These are phyloP conservation scores for Malania oleifera DNA, from an alignment of 164 flowering plant species.

Conservation along the genomic window DNA sequence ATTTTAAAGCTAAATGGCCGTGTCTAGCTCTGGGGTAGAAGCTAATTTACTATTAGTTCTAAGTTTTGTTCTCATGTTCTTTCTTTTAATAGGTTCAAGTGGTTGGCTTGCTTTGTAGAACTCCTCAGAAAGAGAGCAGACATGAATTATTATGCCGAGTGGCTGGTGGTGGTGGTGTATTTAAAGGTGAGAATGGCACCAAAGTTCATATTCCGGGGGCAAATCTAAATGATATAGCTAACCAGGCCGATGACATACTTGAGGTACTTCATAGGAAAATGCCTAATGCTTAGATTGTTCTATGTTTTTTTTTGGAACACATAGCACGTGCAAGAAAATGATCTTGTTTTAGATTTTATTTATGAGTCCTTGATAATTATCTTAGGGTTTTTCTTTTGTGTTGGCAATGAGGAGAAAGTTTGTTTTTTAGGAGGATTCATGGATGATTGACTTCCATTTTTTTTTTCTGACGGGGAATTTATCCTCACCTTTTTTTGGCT, in stretches of 20 bases:
- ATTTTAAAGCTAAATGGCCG: slow-evolving; percentile 2
- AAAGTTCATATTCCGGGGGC: slow-evolving; percentile 96
- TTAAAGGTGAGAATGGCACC: slow-evolving; percentile 54
- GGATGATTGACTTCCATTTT: too few relatives aligned
- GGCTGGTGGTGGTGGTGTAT: slow-evolving; percentile 95
- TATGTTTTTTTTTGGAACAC: background rate
- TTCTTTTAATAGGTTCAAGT: slow-evolving; percentile 70
- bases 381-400: too few relatives aligned
- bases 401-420: too few relatives aligned
- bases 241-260: slow-evolving; percentile 94
- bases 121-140: slow-evolving; percentile 88
- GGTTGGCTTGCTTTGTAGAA: slow-evolving; percentile 83
- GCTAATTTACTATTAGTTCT: background rate
- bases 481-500: too few relatives aligned
- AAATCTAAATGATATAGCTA: slow-evolving; percentile 90
- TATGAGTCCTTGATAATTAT: too few relatives aligned
- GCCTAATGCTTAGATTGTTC: background rate
- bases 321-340: too few relatives aligned
- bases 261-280: slow-evolving; percentile 45
- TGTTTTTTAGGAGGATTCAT: too few relatives aligned
- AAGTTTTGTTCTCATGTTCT: background rate
- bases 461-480: too few relatives aligned
- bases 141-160: slow-evolving; percentile 85
- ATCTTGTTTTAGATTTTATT: too few relatives aligned
- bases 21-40: background rate